These are phyloP conservation scores for Colletotrichum lupini DNA, from an alignment of 2,329 filamentous ascomycete genomes.

Conservation along the genomic window DNA sequence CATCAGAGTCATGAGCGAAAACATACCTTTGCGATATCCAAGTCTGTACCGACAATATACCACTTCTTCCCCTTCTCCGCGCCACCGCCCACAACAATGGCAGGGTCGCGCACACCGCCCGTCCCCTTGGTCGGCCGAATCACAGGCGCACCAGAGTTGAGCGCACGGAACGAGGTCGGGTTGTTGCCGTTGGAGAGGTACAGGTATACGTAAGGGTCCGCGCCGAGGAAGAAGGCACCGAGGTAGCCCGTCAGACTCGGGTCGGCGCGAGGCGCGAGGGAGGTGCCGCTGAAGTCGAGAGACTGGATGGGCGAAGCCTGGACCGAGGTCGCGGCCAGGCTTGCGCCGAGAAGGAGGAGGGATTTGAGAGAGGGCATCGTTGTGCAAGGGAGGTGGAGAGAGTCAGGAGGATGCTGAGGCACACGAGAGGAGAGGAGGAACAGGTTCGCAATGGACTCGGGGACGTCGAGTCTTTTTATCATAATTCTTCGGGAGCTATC, in stretches of 20 bases:
- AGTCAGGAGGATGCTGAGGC: background rate
- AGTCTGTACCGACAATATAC: conserved; percentile 66
- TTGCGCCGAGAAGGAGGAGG: conserved; percentile 1
- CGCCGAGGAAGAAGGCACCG: conserved; percentile 65
- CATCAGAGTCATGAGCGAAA: background rate
- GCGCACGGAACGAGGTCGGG: conserved; percentile 56
- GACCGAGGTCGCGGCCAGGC: conserved; percentile 13
- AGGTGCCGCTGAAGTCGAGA: conserved; percentile 40
- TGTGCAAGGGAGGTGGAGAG: background rate
- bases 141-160: conserved; percentile 61
- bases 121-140: conserved; percentile 62
- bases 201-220: conserved; percentile 64
- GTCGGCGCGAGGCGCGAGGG: conserved; percentile 45
- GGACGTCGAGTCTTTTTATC: conserved; percentile 3
- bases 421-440: background rate
- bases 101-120: conserved; percentile 62
- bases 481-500: background rate
- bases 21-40: conserved; percentile 59
- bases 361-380: conserved; percentile 14
- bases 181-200: conserved; percentile 65
- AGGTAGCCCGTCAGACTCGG: conserved; percentile 60
- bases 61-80: conserved; percentile 60
- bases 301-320: conserved; percentile 27
- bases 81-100: conserved; percentile 59
- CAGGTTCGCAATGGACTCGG: fast-evolving